These are phyloP conservation scores for Uncinocarpus reesii DNA, from an alignment of 2,329 filamentous ascomycete species.

Conservation along the genomic window DNA sequence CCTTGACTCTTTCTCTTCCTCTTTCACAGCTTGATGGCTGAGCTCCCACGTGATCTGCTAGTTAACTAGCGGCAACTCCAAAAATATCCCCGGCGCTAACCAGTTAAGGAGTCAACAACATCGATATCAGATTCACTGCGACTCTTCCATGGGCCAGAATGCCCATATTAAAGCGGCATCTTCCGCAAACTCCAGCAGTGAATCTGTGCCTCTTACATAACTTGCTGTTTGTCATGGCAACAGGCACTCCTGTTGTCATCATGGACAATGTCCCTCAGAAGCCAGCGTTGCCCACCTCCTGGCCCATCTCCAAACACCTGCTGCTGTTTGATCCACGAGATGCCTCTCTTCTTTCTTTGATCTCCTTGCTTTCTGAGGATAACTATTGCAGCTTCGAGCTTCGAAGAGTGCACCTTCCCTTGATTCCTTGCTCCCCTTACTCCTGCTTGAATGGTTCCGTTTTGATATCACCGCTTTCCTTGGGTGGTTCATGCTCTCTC, in stretches of 20 bases:
- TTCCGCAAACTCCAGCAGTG: not conserved
- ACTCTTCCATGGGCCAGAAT: not conserved
- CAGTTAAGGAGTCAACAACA: not conserved
- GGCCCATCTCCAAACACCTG: not conserved
- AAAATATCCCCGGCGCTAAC: not conserved
- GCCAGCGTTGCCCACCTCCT: not conserved
- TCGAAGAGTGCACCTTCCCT: not conserved
- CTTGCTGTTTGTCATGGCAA: slow-evolving; percentile 1
- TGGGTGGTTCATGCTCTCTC: not conserved
- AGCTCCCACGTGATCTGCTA: not conserved
- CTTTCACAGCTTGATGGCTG: not conserved
- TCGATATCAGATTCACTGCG: too few species aligned
- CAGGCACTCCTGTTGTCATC: not conserved
- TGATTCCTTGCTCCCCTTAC: not conserved
- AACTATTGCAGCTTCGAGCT: not conserved
- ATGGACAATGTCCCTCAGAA: not conserved
- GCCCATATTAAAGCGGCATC: not conserved
- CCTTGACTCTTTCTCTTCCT: not conserved
- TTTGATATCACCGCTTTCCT: not conserved
- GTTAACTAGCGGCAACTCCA: not conserved
- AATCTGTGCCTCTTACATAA: not conserved
- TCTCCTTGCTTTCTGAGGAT: not conserved
- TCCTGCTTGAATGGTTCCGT: not conserved
- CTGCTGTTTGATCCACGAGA: not conserved
- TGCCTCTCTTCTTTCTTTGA: not conserved